phyloP scores from a whole-genome alignment of 495 filamentous ascomycete genomes.

The Penicillium cataractarum region DNA sequence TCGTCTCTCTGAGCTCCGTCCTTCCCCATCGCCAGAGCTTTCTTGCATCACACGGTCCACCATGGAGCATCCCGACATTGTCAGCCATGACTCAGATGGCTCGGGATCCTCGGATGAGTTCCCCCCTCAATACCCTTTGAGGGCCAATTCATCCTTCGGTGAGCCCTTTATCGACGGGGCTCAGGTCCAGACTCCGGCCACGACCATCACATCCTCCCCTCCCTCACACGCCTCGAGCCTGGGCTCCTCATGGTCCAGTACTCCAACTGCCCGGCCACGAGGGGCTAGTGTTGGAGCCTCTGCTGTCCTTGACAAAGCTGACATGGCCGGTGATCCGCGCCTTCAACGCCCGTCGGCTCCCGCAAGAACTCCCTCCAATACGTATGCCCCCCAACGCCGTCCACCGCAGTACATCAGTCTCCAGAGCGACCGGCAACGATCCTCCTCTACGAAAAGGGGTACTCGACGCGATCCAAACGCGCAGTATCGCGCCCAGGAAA shows the following conservation, averaged over 20 bases:
- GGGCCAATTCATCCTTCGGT: conserved; percentile 43
- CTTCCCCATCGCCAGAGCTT: conserved; percentile 13
- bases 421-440: conserved; percentile 54
- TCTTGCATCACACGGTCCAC: conserved; percentile 31
- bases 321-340: conserved; percentile 37
- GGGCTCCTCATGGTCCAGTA: conserved; percentile 44
- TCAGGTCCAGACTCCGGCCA: conserved; percentile 45
- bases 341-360: conserved; percentile 63
- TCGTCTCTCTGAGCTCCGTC: conserved; percentile 11
- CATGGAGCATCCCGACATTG: conserved; percentile 60
- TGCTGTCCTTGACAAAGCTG: conserved; percentile 38
- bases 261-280: conserved; percentile 40
- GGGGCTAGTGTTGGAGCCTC: conserved; percentile 44
- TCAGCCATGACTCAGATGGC: conserved; percentile 64
- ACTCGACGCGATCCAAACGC: conserved; percentile 69
- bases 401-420: conserved; percentile 64
- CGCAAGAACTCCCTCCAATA: conserved; percentile 68
- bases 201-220: conserved; percentile 49
- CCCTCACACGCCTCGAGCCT: conserved; percentile 42
- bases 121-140: conserved; percentile 47
- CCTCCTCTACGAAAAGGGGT: conserved; percentile 55
- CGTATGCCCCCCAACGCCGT: conserved; percentile 75
- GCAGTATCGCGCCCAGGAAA: conserved; percentile 81
- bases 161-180: conserved; percentile 42
- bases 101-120: conserved; percentile 67